Conservation (phyloP, 2,329 filamentous ascomycete species). For the Aspergillus neotritici region DNA sequence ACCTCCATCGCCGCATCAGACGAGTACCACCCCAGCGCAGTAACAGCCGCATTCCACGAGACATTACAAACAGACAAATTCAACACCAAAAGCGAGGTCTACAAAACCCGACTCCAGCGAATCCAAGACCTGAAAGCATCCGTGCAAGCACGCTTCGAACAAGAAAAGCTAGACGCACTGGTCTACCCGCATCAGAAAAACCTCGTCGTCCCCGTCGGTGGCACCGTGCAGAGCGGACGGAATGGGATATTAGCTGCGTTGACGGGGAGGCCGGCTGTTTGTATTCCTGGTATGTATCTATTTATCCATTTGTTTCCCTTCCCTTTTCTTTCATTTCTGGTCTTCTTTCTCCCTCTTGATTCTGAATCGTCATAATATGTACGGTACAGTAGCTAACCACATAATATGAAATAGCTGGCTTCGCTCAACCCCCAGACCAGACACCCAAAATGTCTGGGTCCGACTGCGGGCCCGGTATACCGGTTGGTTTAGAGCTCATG, state of each 20-base stretch:
- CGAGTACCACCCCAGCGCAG: slow-evolving; percentile 45
- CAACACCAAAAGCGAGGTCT: slow-evolving; percentile 49
- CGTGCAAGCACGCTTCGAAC: slow-evolving; percentile 47
- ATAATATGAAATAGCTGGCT: slow-evolving; percentile 31
- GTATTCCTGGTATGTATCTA: slow-evolving; percentile 32
- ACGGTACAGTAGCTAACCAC: neutral
- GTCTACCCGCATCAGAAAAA: slow-evolving; percentile 63
- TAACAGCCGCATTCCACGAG: slow-evolving; percentile 55
- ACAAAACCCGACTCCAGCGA: slow-evolving; percentile 41
- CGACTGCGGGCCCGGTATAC: slow-evolving; percentile 51
- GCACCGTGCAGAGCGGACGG: slow-evolving; percentile 53
- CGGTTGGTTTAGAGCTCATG: slow-evolving; percentile 61
- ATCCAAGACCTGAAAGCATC: slow-evolving; percentile 51
- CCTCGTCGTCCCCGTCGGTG: slow-evolving; percentile 55
- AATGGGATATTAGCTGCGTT: slow-evolving; percentile 54
- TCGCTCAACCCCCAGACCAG: slow-evolving; percentile 44
- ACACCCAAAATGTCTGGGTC: too few species aligned
- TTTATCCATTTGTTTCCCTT: neutral
- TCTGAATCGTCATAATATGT: slow-evolving; percentile 3
- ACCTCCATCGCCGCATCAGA: slow-evolving; percentile 46
- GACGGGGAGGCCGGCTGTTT: slow-evolving; percentile 50
- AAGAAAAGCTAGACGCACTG: slow-evolving; percentile 50
- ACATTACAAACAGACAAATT: slow-evolving; percentile 50
- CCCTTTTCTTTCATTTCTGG: too few species aligned
- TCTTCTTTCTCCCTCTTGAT: slow-evolving; percentile 16